Evolutionary conservation across 331 rosid genomes (phyloP).

Genomic region (Pyrus hybrid): DNA sequence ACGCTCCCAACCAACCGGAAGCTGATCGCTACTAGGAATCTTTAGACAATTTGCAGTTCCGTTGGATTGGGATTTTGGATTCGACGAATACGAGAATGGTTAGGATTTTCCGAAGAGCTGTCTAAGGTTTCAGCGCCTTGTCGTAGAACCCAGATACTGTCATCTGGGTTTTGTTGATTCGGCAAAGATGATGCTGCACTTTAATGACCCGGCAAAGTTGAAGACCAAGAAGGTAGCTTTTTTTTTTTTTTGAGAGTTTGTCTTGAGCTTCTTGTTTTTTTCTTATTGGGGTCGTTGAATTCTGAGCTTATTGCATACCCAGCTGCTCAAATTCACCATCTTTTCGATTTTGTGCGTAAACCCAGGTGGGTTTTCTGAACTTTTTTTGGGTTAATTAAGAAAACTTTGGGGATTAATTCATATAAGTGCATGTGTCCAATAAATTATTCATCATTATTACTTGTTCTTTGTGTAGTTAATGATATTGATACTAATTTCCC

Average conservation of each 20-base stretch:
- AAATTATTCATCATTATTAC: neutral
- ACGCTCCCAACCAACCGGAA: neutral
- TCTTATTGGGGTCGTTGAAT: neutral
- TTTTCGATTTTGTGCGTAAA: neutral
- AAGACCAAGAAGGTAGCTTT: conserved; percentile 60
- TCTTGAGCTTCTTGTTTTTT: neutral
- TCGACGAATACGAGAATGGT: neutral
- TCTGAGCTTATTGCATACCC: neutral
- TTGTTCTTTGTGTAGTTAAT: neutral
- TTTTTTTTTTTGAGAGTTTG: neutral
- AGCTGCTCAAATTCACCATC: neutral
- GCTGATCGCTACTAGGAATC: neutral
- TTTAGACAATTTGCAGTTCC: no score
- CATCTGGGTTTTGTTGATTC: neutral
- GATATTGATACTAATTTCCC: neutral
- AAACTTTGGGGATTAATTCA: neutral
- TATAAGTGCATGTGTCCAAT: neutral
- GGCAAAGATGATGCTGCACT: conserved; percentile 60
- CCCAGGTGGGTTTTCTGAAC: neutral
- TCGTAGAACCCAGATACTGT: neutral
- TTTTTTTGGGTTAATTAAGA: neutral
- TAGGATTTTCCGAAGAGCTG: neutral
- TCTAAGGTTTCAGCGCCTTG: neutral
- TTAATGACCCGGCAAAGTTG: conserved; percentile 48
- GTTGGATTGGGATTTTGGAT: neutral